These are phyloP conservation scores for Alternaria infectoria DNA, from an alignment of 2,329 filamentous ascomycete genomes.

Conservation along the genomic window DNA sequence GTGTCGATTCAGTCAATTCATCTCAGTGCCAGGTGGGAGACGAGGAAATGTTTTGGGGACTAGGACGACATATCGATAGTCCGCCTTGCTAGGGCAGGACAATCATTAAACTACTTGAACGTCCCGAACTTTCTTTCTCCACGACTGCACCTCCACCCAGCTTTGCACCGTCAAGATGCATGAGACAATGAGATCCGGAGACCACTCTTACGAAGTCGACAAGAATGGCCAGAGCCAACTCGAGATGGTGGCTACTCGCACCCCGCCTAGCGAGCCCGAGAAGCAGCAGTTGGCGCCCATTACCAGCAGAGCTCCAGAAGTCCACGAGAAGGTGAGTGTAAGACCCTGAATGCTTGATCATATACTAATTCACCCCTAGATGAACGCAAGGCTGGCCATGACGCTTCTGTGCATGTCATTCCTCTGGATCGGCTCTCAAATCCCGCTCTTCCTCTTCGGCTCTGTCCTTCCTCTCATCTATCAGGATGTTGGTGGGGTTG, in stretches of 20 bases:
- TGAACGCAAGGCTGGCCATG: slow-evolving; percentile 57
- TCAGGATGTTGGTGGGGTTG: slow-evolving; percentile 64
- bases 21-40: neutral
- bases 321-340: slow-evolving; percentile 31
- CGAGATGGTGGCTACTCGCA: slow-evolving; percentile 22
- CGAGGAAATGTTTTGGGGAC: neutral
- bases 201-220: slow-evolving; percentile 13
- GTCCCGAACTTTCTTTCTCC: neutral
- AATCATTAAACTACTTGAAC: slow-evolving; percentile 9
- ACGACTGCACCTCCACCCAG: neutral
- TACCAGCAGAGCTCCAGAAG: slow-evolving; percentile 23
- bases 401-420: slow-evolving; percentile 65
- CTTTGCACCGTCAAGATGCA: slow-evolving; percentile 13
- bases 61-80: neutral
- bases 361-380: slow-evolving; percentile 9
- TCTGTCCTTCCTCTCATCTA: slow-evolving; percentile 60
- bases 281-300: slow-evolving; percentile 18
- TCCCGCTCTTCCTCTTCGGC: slow-evolving; percentile 59
- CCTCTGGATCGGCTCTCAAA: slow-evolving; percentile 66
- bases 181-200: neutral
- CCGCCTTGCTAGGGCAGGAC: slow-evolving; percentile 1
- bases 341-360: too few relatives aligned
- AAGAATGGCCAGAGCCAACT: slow-evolving; percentile 17
- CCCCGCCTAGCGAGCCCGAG: slow-evolving; percentile 27
- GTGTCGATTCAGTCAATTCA: neutral